Percentiles rank a stretch among this genome's conserved stretches.
These are phyloP conservation scores for Flaveria sonorensis DNA, from an alignment of 129 eudicot genomes.

Conservation along the genomic window DNA sequence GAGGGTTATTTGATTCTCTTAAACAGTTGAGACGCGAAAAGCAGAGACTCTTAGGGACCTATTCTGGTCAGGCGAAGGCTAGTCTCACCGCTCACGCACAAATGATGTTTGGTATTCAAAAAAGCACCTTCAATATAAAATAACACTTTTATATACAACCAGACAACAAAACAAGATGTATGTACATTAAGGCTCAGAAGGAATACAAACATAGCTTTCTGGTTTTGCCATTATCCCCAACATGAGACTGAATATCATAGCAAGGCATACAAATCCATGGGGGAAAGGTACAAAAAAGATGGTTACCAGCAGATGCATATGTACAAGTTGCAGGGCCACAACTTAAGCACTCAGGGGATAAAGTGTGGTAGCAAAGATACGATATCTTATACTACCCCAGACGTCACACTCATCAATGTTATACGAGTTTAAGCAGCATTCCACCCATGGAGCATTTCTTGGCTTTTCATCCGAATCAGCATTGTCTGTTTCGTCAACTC, in stretches of 20 bases:
- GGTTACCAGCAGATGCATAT: neutral
- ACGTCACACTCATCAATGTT: slow-evolving; percentile 51
- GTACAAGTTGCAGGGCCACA: slow-evolving; percentile 4
- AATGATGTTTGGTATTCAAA: too few relatives aligned
- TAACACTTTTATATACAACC: too few relatives aligned
- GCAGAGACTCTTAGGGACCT: too few relatives aligned
- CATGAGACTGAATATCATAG: neutral
- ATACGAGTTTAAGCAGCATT: slow-evolving; percentile 72
- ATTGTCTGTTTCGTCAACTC: slow-evolving; percentile 41
- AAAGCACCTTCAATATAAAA: too few relatives aligned
- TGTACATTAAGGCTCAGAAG: neutral
- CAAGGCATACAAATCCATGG: neutral
- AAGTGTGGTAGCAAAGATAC: slow-evolving; percentile 64
- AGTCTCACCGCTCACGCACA: too few relatives aligned
- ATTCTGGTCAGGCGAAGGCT: too few relatives aligned
- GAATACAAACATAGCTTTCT: neutral
- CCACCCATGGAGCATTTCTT: slow-evolving; percentile 89
- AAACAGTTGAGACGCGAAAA: too few relatives aligned
- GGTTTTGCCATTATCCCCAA: neutral
- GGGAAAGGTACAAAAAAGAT: neutral
- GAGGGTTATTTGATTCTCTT: too few relatives aligned
- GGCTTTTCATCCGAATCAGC: slow-evolving; percentile 27
- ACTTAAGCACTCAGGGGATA: slow-evolving; percentile 10
- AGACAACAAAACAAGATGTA: too few relatives aligned
- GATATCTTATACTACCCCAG: slow-evolving; percentile 69